phyloP scores from a whole-genome alignment of 2,329 filamentous ascomycete genomes.

The Fusarium decemcellulare region DNA sequence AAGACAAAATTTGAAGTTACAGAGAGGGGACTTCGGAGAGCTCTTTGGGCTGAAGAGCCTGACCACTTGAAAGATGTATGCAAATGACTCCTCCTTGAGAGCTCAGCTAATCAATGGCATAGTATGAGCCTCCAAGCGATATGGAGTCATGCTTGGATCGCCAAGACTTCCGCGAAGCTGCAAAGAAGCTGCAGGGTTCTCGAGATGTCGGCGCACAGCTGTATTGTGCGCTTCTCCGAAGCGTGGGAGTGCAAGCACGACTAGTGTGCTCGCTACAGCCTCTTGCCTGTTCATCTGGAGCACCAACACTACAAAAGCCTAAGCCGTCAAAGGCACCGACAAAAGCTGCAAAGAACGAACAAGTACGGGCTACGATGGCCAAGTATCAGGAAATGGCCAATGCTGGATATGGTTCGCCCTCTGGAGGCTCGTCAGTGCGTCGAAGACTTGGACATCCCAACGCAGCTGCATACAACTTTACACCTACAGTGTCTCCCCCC shows the following conservation, averaged over 20 bases:
- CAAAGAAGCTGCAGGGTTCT: conserved; percentile 80
- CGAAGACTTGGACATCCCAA: conserved; percentile 68
- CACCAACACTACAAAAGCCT: conserved; percentile 63
- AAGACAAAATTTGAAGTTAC: conserved; percentile 78
- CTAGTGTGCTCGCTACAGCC: conserved; percentile 93
- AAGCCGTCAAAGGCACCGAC: conserved; percentile 47
- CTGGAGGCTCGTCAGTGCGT: conserved; percentile 56
- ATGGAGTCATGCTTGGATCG: conserved; percentile 78
- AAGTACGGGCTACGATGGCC: conserved; percentile 57
- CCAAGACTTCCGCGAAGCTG: conserved; percentile 80
- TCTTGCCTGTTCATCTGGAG: conserved; percentile 75
- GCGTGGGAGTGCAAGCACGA: conserved; percentile 84
- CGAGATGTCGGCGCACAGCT: conserved; percentile 91
- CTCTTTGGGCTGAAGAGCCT: conserved; percentile 81
- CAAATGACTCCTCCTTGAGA: conserved; percentile 17
- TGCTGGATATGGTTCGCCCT: conserved; percentile 47
- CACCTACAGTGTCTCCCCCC: conserved; percentile 59
- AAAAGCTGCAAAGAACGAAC: conserved; percentile 52
- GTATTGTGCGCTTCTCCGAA: conserved; percentile 88
- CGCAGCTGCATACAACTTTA: conserved; percentile 66
- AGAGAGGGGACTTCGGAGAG: conserved; percentile 76
- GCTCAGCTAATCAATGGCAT: conserved; percentile 38
- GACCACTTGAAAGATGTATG: conserved; percentile 72
- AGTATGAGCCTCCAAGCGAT: conserved; percentile 72
- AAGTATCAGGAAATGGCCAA: conserved; percentile 54